These are phyloP conservation scores for Tylopilus rubrobrunneus DNA, from an alignment of 768 basidiomycete species.

Conservation along the genomic window DNA sequence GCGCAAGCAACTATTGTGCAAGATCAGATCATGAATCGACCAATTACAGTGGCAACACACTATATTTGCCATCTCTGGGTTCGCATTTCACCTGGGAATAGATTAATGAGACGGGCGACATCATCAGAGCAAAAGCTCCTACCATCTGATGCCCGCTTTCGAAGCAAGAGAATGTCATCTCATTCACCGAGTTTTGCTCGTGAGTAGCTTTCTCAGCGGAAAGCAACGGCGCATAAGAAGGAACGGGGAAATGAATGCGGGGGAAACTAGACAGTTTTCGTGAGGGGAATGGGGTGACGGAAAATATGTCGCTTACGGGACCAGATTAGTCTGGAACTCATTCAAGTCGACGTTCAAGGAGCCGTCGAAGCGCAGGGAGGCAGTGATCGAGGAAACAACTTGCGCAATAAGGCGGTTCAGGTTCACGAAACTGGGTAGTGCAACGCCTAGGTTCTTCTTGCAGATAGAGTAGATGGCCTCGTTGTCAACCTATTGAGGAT, in stretches of 20 bases:
- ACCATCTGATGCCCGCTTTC: constrained; percentile 97
- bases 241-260: constrained; percentile 97
- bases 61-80: constrained; percentile 98
- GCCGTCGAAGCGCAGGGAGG: constrained; percentile 95
- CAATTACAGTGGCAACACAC: constrained; percentile 41
- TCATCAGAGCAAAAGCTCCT: background rate
- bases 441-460: constrained; percentile 88
- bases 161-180: constrained; percentile 99
- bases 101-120: background rate
- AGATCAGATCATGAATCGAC: constrained; percentile 11
- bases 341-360: constrained; percentile 96
- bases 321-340: constrained; percentile 99
- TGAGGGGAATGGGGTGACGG: background rate
- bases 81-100: constrained; percentile 70
- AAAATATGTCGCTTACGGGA: constrained; percentile 62
- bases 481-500: constrained; percentile 75
- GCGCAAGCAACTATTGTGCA: constrained; percentile 75
- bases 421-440: constrained; percentile 87
- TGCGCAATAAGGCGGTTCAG: constrained; percentile 96
- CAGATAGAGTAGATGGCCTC: constrained; percentile 99
- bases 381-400: constrained; percentile 97
- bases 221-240: constrained; percentile 92
- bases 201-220: constrained; percentile 95
- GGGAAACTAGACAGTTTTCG: constrained; percentile 63
- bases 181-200: constrained; percentile 95